Conservation (phyloP, 139 green algal species). For the Chlorella sp. region DNA sequence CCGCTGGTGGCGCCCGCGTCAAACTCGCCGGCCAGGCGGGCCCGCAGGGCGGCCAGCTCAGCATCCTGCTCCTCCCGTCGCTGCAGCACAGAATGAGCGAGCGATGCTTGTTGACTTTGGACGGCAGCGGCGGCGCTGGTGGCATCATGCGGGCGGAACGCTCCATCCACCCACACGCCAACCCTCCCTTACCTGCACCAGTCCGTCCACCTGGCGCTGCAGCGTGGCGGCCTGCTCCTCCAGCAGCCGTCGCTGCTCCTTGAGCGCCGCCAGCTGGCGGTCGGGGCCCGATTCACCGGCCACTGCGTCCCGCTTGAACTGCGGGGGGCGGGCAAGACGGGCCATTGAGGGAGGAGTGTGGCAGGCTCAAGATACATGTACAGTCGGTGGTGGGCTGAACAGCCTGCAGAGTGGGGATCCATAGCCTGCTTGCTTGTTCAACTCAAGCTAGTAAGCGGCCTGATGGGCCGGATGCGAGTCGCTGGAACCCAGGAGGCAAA, state of each 20-base stretch:
- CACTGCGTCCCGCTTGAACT: slow-evolving; percentile 63
- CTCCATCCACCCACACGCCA: too few species aligned
- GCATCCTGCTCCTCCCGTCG: slow-evolving; percentile 59
- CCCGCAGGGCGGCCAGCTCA: slow-evolving; percentile 43
- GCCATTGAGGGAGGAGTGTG: too few species aligned
- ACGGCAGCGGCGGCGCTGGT: too few species aligned
- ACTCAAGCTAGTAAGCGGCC: too few species aligned
- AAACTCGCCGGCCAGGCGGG: slow-evolving; percentile 22
- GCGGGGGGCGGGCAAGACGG: not conserved
- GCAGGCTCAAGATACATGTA: too few species aligned
- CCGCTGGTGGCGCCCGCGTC: not conserved
- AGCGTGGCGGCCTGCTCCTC: slow-evolving; percentile 43
- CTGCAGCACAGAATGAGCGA: slow-evolving; percentile 17
- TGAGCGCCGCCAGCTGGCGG: not conserved
- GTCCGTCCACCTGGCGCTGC: slow-evolving; percentile 52
- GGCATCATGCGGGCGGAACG: too few species aligned
- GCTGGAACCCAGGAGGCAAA: too few species aligned
- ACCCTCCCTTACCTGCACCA: slow-evolving; percentile 45
- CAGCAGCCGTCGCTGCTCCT: slow-evolving; percentile 34
- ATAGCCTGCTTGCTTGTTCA: too few species aligned
- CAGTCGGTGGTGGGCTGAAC: too few species aligned
- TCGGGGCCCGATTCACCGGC: not conserved
- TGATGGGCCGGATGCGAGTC: too few species aligned
- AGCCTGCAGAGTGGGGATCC: too few species aligned
- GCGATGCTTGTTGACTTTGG: too few species aligned